Evolutionary conservation across 495 filamentous ascomycete genomes (phyloP), one percentile per base, ranked within the genome.

Genomic region (Articulospora tetracladia): DNA sequence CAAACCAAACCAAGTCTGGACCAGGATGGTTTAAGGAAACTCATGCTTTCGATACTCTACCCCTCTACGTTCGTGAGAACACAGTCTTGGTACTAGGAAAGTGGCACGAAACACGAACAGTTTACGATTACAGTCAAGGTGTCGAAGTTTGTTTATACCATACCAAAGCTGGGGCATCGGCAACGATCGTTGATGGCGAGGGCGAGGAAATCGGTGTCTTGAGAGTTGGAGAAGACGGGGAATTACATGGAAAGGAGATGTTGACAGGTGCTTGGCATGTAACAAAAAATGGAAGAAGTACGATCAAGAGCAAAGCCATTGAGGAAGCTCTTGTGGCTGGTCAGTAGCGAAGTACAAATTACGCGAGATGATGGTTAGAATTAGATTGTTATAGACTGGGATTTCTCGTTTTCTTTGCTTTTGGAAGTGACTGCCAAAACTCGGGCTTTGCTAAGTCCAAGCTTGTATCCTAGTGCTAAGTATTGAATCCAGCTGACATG

Each of bases 1-100:
- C 73, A 1, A 69, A 71, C 4, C 67, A 77, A 59, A 69, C 71
- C n/a, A 74, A 73, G 49, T 51, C 51, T 4, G 79, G 79, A 1
- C 78, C 79, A 1, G 73, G 69, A 10, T 83, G 78, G 76, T 70
- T 77, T 52, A 75, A 62, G 19, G 79, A 83, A 58, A 74, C 60
- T 39, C 78, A 81, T 55, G 61, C 64, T 4, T 81, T 80, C 59
- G 69, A 71, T 0, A 76, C 72, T 2, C 63, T 81, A 53, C 79
- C 79, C 13, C 59, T 82, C 15, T 81, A 80, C 57, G 72, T 82
- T 11, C 66, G 78, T 12, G 76, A 77, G 60, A 75, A 77, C 28
- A 78, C 75, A 6, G 53, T 81, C 6, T 59, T 82, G 19, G 74
- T 79, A 10, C 64, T 81, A 10, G 78, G 77, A 0, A 79, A 77